These are phyloP conservation scores for Paecilomyces dactylethromorphus DNA, from an alignment of 2,329 filamentous ascomycete species.

Conservation along the genomic window DNA sequence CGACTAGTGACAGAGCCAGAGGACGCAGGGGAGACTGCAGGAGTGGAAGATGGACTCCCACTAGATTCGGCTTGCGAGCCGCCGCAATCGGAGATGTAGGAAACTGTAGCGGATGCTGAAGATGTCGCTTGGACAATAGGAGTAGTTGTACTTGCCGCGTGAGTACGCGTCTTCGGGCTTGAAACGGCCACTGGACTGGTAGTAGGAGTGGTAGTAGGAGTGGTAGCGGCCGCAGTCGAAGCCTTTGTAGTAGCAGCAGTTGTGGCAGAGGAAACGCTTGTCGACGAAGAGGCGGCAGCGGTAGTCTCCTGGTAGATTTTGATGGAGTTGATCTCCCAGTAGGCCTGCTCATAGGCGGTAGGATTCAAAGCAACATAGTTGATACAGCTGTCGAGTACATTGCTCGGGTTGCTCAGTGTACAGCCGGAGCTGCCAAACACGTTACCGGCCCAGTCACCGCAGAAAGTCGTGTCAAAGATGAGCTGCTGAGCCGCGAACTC, in stretches of 20 bases:
- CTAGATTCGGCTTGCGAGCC: not conserved
- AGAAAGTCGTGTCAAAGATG: conserved; percentile 49
- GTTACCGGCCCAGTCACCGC: conserved; percentile 49
- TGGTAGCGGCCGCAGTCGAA: not conserved
- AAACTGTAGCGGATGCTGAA: not conserved
- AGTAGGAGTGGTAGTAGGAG: too few relatives aligned
- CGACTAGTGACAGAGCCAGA: not conserved
- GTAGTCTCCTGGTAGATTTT: conserved; percentile 49
- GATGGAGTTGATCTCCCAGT: conserved; percentile 70
- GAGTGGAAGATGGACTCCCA: not conserved
- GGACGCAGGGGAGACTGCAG: not conserved
- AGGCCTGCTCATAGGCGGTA: conserved; percentile 61
- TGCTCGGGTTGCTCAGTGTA: conserved; percentile 52
- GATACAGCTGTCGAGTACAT: conserved; percentile 59
- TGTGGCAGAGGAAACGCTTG: not conserved
- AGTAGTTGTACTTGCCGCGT: not conserved
- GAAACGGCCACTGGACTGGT: not conserved
- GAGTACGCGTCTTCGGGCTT: not conserved
- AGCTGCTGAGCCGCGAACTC: conserved; percentile 35
- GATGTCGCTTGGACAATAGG: not conserved
- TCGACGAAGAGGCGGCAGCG: not conserved
- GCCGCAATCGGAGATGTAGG: not conserved
- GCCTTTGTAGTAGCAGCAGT: not conserved
- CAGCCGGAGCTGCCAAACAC: conserved; percentile 46
- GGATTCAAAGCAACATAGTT: conserved; percentile 68